phyloP scores from a whole-genome alignment of 345 rosid genomes.

The Moricandia arvensis region DNA sequence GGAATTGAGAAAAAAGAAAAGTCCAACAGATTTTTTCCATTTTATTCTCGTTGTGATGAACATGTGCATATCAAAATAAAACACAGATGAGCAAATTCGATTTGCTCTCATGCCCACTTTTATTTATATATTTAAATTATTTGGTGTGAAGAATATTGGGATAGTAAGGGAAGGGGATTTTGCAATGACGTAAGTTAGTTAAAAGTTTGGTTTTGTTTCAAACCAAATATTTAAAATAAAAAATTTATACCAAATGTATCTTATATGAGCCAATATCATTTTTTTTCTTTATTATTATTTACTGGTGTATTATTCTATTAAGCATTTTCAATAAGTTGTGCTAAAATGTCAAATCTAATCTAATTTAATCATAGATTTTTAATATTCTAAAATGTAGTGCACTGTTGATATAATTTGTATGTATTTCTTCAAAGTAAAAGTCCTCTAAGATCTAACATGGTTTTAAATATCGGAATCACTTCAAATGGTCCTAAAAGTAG shows the following conservation, averaged over 20 bases:
- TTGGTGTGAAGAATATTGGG: not conserved
- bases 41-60: not conserved
- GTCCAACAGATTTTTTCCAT: not conserved
- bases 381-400: too few species aligned
- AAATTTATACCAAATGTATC: too few species aligned
- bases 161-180: not conserved
- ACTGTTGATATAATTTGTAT: too few species aligned
- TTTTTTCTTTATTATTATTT: not conserved
- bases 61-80: not conserved
- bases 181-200: not conserved
- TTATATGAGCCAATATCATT: not conserved
- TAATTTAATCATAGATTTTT: too few species aligned
- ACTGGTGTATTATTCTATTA: not conserved
- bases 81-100: not conserved
- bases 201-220: constrained; percentile 2
- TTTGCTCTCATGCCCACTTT: not conserved
- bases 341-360: not conserved
- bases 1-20: not conserved
- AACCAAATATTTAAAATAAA: not conserved
- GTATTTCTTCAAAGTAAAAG: too few species aligned
- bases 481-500: too few species aligned
- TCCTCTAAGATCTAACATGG: too few species aligned
- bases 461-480: too few species aligned
- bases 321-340: not conserved
- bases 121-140: not conserved